phyloP scores from a whole-genome alignment of 2,329 filamentous ascomycete genomes.

The Diaporthe humulicola region DNA sequence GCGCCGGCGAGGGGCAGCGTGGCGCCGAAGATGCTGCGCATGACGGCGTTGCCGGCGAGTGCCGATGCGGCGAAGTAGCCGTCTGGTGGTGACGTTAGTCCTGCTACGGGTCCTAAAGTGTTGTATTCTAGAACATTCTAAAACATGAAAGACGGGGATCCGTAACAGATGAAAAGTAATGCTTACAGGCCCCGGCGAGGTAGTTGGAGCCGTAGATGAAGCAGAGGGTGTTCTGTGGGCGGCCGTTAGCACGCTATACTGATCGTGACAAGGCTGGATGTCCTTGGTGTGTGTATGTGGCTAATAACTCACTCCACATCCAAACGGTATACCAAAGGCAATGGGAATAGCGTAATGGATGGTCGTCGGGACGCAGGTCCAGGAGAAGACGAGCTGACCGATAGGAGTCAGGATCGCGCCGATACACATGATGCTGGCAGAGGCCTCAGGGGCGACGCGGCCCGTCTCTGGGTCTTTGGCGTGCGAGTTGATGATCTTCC shows the following conservation, averaged over 20 bases:
- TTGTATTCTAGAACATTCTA: no score
- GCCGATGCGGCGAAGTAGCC: slow-evolving; percentile 83
- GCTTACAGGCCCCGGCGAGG: slow-evolving; percentile 78
- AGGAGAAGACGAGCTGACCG: slow-evolving; percentile 88
- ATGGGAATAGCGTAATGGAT: slow-evolving; percentile 87
- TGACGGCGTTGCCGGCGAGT: slow-evolving; percentile 80
- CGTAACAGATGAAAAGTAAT: no score
- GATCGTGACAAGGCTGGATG: background rate
- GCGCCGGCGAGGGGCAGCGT: slow-evolving; percentile 79
- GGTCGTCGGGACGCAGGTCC: slow-evolving; percentile 82
- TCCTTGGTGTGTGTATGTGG: no score
- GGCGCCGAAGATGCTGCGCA: slow-evolving; percentile 77
- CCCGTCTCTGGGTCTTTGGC: slow-evolving; percentile 81
- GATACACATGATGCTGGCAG: slow-evolving; percentile 83
- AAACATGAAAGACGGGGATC: no score
- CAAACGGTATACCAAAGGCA: slow-evolving; percentile 81
- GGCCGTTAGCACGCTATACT: background rate
- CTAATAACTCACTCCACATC: slow-evolving; percentile 63
- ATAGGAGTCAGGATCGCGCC: slow-evolving; percentile 80
- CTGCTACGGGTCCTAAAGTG: no score
- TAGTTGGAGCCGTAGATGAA: slow-evolving; percentile 88
- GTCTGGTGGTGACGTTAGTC: no score
- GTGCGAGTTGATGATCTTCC: slow-evolving; percentile 83
- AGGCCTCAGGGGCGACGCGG: slow-evolving; percentile 81
- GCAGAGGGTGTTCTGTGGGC: slow-evolving; percentile 70